Evolutionary conservation across 495 filamentous ascomycete species (phyloP).

Genomic region (Neurospora sp.): DNA sequence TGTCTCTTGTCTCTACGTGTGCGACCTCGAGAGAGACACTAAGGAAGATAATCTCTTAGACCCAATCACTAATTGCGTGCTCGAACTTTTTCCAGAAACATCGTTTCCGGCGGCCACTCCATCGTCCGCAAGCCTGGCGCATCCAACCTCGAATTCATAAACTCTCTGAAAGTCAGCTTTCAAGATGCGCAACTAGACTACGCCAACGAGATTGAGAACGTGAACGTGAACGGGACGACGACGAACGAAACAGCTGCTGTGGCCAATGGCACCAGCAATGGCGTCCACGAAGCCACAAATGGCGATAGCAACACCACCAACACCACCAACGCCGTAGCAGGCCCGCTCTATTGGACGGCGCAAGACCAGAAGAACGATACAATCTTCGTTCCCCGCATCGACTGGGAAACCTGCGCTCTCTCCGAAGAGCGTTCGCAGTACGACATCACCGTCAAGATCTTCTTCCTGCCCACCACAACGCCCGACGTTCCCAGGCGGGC

Average conservation of each 20-base stretch:
- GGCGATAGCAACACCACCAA: slow-evolving; percentile 27
- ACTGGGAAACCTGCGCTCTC: slow-evolving; percentile 59
- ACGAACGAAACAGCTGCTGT: no score
- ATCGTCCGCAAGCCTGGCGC: slow-evolving; percentile 65
- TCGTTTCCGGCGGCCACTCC: slow-evolving; percentile 69
- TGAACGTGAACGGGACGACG: slow-evolving; percentile 16
- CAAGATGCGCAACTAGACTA: slow-evolving; percentile 56
- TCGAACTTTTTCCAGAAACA: slow-evolving; percentile 50
- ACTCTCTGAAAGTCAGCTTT: slow-evolving; percentile 76
- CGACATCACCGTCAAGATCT: slow-evolving; percentile 89
- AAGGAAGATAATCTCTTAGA: background rate
- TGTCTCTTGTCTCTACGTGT: background rate
- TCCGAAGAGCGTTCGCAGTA: slow-evolving; percentile 71
- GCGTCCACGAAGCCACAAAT: slow-evolving; percentile 28
- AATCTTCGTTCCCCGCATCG: slow-evolving; percentile 68
- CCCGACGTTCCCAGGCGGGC: slow-evolving; percentile 40
- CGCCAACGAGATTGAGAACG: slow-evolving; percentile 30
- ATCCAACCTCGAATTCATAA: slow-evolving; percentile 80
- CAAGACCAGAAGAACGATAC: slow-evolving; percentile 35
- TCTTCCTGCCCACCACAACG: slow-evolving; percentile 70
- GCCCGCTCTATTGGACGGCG: slow-evolving; percentile 50
- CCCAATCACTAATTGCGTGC: slow-evolving; percentile 14
- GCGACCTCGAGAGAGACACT: background rate
- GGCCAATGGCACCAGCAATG: slow-evolving; percentile 41
- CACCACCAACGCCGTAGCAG: slow-evolving; percentile 14